Conservation (phyloP, 2,329 filamentous ascomycete genomes). For the Cladosporium phlei region DNA sequence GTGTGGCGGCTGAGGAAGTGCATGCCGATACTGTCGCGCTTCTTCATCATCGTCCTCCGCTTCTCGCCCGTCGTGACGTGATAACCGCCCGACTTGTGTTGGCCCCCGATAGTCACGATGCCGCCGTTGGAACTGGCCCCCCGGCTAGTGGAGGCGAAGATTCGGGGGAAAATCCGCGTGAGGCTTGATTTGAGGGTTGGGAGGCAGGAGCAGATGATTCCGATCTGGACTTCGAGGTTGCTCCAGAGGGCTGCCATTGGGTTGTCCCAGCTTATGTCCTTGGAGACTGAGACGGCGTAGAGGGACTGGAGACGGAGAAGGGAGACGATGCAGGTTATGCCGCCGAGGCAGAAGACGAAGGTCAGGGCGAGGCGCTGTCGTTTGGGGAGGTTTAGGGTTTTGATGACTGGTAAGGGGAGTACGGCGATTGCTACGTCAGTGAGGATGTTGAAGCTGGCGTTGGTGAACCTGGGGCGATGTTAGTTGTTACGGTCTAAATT, state of each 20-base stretch:
- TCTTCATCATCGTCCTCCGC: too few species aligned
- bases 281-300: constrained; percentile 22
- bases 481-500: not conserved
- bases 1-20: constrained; percentile 1
- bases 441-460: constrained; percentile 31
- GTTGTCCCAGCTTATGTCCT: constrained; percentile 27
- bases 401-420: constrained; percentile 31
- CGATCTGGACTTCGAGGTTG: constrained; percentile 27
- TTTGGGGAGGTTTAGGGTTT: constrained; percentile 25
- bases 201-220: constrained; percentile 27
- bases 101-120: constrained; percentile 5
- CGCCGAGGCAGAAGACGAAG: constrained; percentile 32
- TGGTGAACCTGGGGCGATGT: constrained; percentile 21
- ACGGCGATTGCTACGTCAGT: constrained; percentile 31
- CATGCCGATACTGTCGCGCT: constrained; percentile 7
- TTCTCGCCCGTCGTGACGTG: not conserved
- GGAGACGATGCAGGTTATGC: constrained; percentile 26
- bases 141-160: constrained; percentile 18
- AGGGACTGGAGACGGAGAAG: constrained; percentile 26
- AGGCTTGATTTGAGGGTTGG: constrained; percentile 27
- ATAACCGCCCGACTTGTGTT: not conserved
- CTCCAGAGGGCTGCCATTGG: constrained; percentile 25
- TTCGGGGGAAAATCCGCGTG: constrained; percentile 23
- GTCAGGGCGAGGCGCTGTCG: constrained; percentile 29
- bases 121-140: not conserved